Base-by-base conservation (phyloP, 2,329 filamentous ascomycete genomes). In the Alternaria gansuensis region DNA sequence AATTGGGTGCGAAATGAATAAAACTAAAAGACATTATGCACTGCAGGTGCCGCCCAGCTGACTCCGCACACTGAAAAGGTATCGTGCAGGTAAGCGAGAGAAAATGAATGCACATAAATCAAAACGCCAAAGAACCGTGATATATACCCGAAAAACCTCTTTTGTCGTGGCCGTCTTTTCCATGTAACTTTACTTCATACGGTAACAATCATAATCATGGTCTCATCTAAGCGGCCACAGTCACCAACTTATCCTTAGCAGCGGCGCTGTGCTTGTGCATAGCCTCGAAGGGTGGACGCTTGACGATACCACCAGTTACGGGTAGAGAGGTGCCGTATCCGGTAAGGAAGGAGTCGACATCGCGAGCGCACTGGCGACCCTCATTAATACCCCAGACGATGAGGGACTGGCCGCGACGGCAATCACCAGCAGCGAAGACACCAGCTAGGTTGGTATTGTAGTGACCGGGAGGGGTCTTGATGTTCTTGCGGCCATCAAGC, bases 301-400 rank as follows among this genome's bases (percentile, higher is more conserved):
- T 95, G 66, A 97, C 85, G 69, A 98, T 97, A 77, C 94, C 94
- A 75, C 94, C 94, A 33, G 93, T 96, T 54, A 96, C 90, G 9
- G 94, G 94, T 46, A 98, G 85, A 73, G 86, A 86, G 58, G 91
- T 93, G 74, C 87, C 83, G 53, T 81, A 86, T 63, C 90, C 87
- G 79, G 91, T 91, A 43, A 98, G 89, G 84, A 87, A 97, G 51
- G 92, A 79, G 78, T 98, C 94, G 56, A 97, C 90, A 79, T 98
- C 93, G 63, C 94, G 90, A 72, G 94, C 94, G 70, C 90, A 90
- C 82, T 95, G 91, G 70, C 94, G 91, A 72, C 94, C 94, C 82
- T 98, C 94, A 77, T 98, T 98, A 83, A 98, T 98, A 77, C 93
- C 94, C 92, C 93, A 98, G 67, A 98, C 93, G 79, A 98, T 97